Percentiles rank a stretch among this genome's conserved stretches.
Evolutionary conservation across 2,329 filamentous ascomycete species (phyloP).

Genomic region (Byssothecium circinans): DNA sequence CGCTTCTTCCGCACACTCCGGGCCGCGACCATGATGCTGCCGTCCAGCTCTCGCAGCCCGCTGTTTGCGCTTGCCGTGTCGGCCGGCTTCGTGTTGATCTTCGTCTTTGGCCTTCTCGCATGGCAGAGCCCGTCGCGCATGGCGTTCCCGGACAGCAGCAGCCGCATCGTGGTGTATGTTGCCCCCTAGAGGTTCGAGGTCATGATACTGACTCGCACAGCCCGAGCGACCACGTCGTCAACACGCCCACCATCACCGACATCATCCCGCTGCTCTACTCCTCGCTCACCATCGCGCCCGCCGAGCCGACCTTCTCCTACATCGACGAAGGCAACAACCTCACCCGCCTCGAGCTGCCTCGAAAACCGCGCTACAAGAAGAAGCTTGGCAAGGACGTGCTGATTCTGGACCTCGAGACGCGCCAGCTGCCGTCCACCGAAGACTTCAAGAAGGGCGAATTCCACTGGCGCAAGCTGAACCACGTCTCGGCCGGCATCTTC

Average conservation of each 20-base stretch:
- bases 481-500: constrained; percentile 41
- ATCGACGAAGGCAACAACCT: constrained; percentile 33
- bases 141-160: constrained; percentile 22
- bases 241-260: constrained; percentile 33
- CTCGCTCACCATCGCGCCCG: constrained; percentile 30
- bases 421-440: constrained; percentile 35
- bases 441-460: constrained; percentile 35
- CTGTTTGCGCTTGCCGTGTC: constrained; percentile 34
- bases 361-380: constrained; percentile 36
- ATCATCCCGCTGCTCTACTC: constrained; percentile 36
- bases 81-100: constrained; percentile 34
- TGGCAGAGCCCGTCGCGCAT: constrained; percentile 35
- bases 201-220: too few relatives aligned
- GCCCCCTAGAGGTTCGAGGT: too few relatives aligned
- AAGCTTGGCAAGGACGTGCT: constrained; percentile 38
- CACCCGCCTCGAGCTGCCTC: constrained; percentile 26
- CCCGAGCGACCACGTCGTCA: constrained; percentile 9
- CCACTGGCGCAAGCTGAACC: constrained; percentile 42
- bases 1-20: not conserved
- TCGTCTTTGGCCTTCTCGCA: constrained; percentile 39
- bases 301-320: constrained; percentile 34
- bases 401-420: constrained; percentile 42
- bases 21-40: constrained; percentile 29
- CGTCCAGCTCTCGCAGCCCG: constrained; percentile 34
- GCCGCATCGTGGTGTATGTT: constrained; percentile 32